Evolutionary conservation across 768 basidiomycete genomes (phyloP), one percentile per base, ranked within the genome.

Genomic region (Dioszegia hungarica): DNA sequence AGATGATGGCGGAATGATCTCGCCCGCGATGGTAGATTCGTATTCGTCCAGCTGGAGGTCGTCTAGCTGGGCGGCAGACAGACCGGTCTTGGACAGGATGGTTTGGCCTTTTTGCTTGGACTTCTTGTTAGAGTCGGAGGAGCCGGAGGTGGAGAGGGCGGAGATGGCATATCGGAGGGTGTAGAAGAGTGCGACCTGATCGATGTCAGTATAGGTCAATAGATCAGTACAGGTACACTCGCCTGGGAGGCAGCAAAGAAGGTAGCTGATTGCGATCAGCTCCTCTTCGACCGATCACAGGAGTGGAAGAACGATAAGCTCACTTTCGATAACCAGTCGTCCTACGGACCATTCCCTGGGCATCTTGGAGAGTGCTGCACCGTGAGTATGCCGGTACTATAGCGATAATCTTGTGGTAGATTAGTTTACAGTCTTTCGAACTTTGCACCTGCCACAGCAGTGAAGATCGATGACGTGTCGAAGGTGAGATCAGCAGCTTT

Each of bases 11-110:
- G 73, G 70, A 29, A 98, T 89, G 20, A 98, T 84, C 68, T 98
- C 93, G 36, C 86, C 88, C 3, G 94, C 90, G 54, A 97, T 90
- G 38, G 85, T 85, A 56, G 84, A 88, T 89, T 99, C 94, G 70
- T 98, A 89, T 76, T 97, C 93, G 66, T 89, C 85, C 52, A 99
- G 80, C 63, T 88, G 83, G 4, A 95, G 79, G 9, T 48, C 49
- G 0, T 52, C 50, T 19, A 70, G 37, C 47, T 70, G 60, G 5
- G 59, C 37, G 78, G 82, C 73, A 12, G 62, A 59, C 12, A 77
- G 28, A 8, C 75, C 76, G 19, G 75, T 67, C 41, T 77, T 69
- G 0, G 66, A 60, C 19, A 80, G 64, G 6, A 76, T 63, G 38
- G 70, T 60, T 57, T 77, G 70, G 9, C 73, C 70, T 52, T 79